A percentile compares a stretch with the other conserved stretches of the same genome.
These are phyloP conservation scores for Phytophthora idaei DNA, from an alignment of 352 stramenopile species.

Conservation along the genomic window DNA sequence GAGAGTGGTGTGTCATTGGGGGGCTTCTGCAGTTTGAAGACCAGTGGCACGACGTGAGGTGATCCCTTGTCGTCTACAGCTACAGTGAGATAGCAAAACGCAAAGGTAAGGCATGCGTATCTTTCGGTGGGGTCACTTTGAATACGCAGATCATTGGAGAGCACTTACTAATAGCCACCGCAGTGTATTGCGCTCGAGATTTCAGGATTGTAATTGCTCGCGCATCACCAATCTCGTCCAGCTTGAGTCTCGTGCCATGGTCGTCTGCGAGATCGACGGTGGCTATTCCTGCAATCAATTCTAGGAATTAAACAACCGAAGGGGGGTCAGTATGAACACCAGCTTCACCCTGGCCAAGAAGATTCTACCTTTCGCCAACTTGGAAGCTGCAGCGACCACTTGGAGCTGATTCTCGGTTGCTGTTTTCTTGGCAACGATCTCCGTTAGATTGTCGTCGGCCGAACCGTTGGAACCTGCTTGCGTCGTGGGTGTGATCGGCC, in stretches of 20 bases:
- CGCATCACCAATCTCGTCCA: conserved; percentile 47
- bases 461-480: neutral
- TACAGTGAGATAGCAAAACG: conserved; percentile 15
- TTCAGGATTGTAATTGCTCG: conserved; percentile 52
- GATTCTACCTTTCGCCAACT: conserved; percentile 53
- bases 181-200: conserved; percentile 51
- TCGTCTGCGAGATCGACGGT: conserved; percentile 63
- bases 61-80: conserved; percentile 43
- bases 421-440: conserved; percentile 42
- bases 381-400: conserved; percentile 50
- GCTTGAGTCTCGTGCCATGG: conserved; percentile 45
- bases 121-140: neutral
- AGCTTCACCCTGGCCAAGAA: neutral
- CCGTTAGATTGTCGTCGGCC: conserved; percentile 34
- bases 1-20: conserved; percentile 6
- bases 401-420: conserved; percentile 57
- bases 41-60: conserved; percentile 37
- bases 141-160: neutral
- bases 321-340: neutral
- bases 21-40: conserved; percentile 42
- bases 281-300: conserved; percentile 44
- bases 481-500: conserved; percentile 23
- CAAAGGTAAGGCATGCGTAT: neutral
- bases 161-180: conserved; percentile 60
- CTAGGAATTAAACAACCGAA: conserved; percentile 26